phyloP scores from a whole-genome alignment of 2,329 filamentous ascomycete genomes.

The Colletotrichum sp. region DNA sequence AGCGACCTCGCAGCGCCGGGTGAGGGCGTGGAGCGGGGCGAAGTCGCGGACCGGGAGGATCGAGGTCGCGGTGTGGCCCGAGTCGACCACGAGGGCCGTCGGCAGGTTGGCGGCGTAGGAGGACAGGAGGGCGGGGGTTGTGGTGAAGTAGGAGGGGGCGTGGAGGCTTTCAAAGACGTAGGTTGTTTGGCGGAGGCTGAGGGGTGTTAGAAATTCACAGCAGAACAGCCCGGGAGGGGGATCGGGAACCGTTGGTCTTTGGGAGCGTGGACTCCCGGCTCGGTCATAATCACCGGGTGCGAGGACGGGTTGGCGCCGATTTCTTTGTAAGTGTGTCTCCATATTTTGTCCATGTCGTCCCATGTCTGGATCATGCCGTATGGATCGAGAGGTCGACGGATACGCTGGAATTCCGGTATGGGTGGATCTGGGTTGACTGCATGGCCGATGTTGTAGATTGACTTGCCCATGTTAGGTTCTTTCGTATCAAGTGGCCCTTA shows the following conservation, averaged over 20 bases:
- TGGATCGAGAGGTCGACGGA: background rate
- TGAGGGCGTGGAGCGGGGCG: background rate
- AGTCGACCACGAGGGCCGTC: slow-evolving; percentile 1
- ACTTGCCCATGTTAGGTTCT: background rate
- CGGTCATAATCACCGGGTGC: background rate
- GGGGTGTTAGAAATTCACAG: background rate
- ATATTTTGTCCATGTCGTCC: background rate
- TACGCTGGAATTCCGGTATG: background rate
- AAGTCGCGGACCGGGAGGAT: background rate
- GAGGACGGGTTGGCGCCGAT: background rate
- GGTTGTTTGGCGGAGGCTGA: background rate
- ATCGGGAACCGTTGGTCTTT: background rate
- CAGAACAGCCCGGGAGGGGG: background rate
- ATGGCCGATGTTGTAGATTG: background rate
- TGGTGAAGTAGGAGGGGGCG: background rate
- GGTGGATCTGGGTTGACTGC: background rate
- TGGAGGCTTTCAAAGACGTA: background rate
- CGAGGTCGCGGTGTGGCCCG: background rate
- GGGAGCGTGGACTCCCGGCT: background rate
- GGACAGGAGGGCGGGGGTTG: background rate
- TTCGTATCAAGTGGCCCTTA: rapidly evolving
- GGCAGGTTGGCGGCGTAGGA: slow-evolving; percentile 5
- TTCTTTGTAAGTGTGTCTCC: background rate
- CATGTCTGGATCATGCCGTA: background rate
- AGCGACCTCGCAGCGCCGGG: background rate